These are phyloP conservation scores for Fraxinus greggii DNA, from an alignment of 305 asterid species.

Conservation along the genomic window DNA sequence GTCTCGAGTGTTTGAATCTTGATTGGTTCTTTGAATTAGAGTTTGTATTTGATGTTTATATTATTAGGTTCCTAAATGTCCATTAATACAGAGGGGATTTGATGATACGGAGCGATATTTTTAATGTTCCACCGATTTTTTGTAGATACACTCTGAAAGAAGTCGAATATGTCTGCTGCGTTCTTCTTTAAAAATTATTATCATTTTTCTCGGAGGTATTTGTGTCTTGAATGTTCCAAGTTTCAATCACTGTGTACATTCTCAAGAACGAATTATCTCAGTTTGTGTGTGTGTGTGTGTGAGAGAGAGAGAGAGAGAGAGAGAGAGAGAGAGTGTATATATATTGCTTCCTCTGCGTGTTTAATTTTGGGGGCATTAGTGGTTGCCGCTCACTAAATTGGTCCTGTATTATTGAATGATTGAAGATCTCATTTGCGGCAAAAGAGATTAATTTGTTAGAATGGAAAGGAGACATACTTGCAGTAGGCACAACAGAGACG, in stretches of 20 bases:
- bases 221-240: neutral
- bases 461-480: constrained; percentile 98
- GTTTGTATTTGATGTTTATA: neutral
- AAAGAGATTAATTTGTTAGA: constrained; percentile 79
- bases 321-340: too few relatives aligned
- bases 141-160: neutral
- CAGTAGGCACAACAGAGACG: constrained; percentile 81
- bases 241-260: neutral
- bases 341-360: constrained; percentile 9
- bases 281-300: too few relatives aligned
- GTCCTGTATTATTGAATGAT: constrained; percentile 13
- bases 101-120: neutral
- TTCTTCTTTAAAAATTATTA: neutral
- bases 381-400: constrained; percentile 13
- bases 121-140: neutral
- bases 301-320: too few relatives aligned
- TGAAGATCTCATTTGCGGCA: constrained; percentile 74
- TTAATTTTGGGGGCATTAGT: neutral
- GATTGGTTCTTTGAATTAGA: constrained; percentile 31
- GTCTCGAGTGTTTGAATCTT: constrained; percentile 15
- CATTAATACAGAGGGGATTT: neutral
- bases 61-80: neutral
- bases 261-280: neutral
- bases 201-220: neutral
- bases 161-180: neutral